These are phyloP conservation scores for Neonectria neomacrospora DNA, from an alignment of 2,329 filamentous ascomycete genomes.

Conservation along the genomic window DNA sequence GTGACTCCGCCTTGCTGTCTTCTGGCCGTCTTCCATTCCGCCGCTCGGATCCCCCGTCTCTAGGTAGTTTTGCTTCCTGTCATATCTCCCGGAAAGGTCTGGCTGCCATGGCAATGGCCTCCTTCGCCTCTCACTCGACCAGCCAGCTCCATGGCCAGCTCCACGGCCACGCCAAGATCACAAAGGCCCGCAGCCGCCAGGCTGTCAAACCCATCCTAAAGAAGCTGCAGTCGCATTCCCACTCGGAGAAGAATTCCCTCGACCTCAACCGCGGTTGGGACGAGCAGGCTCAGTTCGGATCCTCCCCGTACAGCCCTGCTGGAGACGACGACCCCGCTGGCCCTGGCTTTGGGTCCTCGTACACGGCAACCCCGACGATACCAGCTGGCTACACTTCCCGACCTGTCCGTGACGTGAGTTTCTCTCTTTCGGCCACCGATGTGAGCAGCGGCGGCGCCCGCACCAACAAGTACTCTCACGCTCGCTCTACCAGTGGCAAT, in stretches of 20 bases:
- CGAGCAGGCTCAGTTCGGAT: slow-evolving; percentile 57
- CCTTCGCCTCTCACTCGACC: slow-evolving; percentile 38
- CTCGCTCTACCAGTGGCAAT: slow-evolving; percentile 67
- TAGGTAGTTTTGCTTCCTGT: not conserved
- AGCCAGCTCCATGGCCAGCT: slow-evolving; percentile 38
- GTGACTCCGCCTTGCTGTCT: slow-evolving; percentile 15
- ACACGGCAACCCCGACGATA: slow-evolving; percentile 38
- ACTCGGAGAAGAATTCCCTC: slow-evolving; percentile 71
- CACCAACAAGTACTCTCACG: slow-evolving; percentile 62
- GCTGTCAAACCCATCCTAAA: slow-evolving; percentile 72
- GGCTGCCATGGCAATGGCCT: slow-evolving; percentile 40
- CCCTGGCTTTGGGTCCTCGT: slow-evolving; percentile 30
- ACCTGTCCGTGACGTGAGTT: slow-evolving; percentile 57
- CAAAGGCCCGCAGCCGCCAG: slow-evolving; percentile 60
- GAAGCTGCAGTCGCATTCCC: slow-evolving; percentile 62
- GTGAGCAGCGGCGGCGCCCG: slow-evolving; percentile 43
- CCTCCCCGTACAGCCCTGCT: slow-evolving; percentile 44
- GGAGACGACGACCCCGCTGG: slow-evolving; percentile 42
- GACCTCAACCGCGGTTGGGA: slow-evolving; percentile 71
- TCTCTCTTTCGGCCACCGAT: slow-evolving; percentile 54
- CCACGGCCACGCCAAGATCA: slow-evolving; percentile 45
- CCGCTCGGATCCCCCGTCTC: not conserved
- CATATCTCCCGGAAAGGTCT: slow-evolving; percentile 2
- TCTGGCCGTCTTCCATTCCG: not conserved
- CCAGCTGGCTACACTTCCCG: slow-evolving; percentile 27